Base-by-base conservation (phyloP, 768 basidiomycete genomes). In the Tephrocybe sp. region DNA sequence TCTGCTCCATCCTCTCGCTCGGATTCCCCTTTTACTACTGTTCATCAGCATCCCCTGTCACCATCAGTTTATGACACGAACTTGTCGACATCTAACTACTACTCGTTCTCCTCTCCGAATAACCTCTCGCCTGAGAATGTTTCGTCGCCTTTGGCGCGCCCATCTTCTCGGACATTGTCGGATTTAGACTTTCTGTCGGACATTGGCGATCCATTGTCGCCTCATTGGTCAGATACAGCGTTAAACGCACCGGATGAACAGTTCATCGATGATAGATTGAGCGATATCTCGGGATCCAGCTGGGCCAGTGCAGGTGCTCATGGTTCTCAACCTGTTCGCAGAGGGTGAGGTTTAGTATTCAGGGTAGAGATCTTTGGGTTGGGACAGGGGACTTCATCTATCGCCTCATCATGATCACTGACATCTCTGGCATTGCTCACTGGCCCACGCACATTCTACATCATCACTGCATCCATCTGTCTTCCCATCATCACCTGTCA, bases 1-100 rank as follows among this genome's bases (percentile, higher is more conserved):
- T 75, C 73, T 13, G 71, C 73, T 6, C 71, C 74, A 2, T 72
- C 73, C 6, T 75, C 73, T 6, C 67, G 71, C 18, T 58, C 73
- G 1, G 65, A 68, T 15, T 69, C 72, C 4, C 74, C 72, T 1
- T 75, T 74, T 56, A 68, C 69, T 16, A 55, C 60, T 3, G 41
- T 64, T 39, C 63, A 58, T 39, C 63, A 58, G 18, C 56, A 58
- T 10, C 47, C 55, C 23, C 29, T 43, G 24, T 56, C 54, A 13
- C 47, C 52, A 18, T 53, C 54, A 9, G 38, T 49, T 22, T 45
- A 52, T 18, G 49, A 38, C 12, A 41, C 43, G 11, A 30, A 48
- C 33, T 33, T 48, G 18, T 30, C 52, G n/a, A 49, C 21, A 38
- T 50, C 53, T 27, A 47, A 51, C 18, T 55, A 57, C 39, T 56